Percentiles rank a stretch among this genome's conserved stretches.
Evolutionary conservation across 2,329 filamentous ascomycete genomes (phyloP).

Genomic region (Ophiostoma montium): DNA sequence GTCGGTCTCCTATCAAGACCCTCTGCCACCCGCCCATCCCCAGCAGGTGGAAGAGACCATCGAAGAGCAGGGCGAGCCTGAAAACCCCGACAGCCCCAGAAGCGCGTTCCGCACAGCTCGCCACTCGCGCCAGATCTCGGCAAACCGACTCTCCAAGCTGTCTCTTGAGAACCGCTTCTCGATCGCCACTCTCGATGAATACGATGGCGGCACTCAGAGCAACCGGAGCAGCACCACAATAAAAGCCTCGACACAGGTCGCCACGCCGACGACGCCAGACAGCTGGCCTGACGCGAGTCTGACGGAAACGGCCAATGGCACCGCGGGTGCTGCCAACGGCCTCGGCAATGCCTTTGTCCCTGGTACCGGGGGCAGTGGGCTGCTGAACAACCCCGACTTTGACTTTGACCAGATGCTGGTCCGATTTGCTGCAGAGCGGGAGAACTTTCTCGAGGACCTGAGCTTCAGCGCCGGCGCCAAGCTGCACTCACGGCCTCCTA

Average conservation of each 20-base stretch:
- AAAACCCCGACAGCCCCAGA: constrained; percentile 24
- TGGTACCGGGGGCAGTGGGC: constrained; percentile 20
- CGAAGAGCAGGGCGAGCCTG: constrained; percentile 46
- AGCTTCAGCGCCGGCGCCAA: constrained; percentile 77
- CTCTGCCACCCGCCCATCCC: constrained; percentile 21
- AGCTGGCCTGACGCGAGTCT: background rate
- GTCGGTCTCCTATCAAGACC: constrained; percentile 49
- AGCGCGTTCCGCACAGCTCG: constrained; percentile 25
- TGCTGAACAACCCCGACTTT: constrained; percentile 39
- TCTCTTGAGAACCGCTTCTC: constrained; percentile 32
- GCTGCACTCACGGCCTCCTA: constrained; percentile 52
- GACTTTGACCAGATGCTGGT: constrained; percentile 88
- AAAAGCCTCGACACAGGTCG: constrained; percentile 19
- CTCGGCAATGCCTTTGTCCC: constrained; percentile 15
- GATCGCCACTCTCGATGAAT: constrained; percentile 42
- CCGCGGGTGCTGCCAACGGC: background rate
- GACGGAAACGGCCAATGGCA: background rate
- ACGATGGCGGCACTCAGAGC: constrained; percentile 43
- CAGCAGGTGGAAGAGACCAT: constrained; percentile 43
- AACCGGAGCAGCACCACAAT: constrained; percentile 56
- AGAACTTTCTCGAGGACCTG: constrained; percentile 84
- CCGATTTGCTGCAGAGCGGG: constrained; percentile 91
- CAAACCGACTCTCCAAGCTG: constrained; percentile 40
- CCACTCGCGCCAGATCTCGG: constrained; percentile 48
- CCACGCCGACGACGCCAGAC: background rate